Evolutionary conservation across 2,329 filamentous ascomycete species (phyloP), one percentile per base, ranked within the genome.

Genomic region (Clonostachys byssicola): DNA sequence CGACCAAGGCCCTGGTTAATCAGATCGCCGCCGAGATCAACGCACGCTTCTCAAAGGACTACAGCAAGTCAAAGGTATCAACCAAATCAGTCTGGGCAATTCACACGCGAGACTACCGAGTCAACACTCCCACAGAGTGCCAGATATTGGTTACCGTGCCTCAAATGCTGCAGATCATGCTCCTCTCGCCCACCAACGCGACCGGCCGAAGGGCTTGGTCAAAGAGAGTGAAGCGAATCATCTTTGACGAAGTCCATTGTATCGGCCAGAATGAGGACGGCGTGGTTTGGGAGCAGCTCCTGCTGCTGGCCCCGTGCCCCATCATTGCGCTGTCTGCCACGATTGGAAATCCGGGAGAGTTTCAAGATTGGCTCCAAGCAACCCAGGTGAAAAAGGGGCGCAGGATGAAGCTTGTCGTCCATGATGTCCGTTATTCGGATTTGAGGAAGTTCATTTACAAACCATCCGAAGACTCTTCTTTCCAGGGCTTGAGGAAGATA

Each of bases 231-330:
- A 87, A 81, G 55, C 77, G 86, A 43, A 90, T 92, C 58, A 89
- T 92, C 44, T 92, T 92, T 49, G 88, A 92, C 57, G 88, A 92
- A 65, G 83, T 92, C 3, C 88, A 92, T 60, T 89, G 81, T 34
- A 92, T 92, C 49, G 86, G 88, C 0, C 83, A 91, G 59, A 78
- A 83, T 0, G 84, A 90, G 8, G 87, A 92, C 53, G 87, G 87
- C 45, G 68, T 90, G 2, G 73, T 91, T 3, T 92, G 86, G 87
- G 87, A 92, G 56, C 87, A 92, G 58, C 71, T 92, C 5, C 68
- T 92, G 2, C 73, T 92, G 2, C 73, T 89, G 51, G 79, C 86
- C 0, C 86, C 86, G 2, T 92, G 86, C 54, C 88, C 86, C 0
- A 87, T 92, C 44, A 86, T 92, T 52, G 88, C 88, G 0, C 74